A percentile compares a stretch with the other conserved stretches of the same genome.
phyloP scores from a whole-genome alignment of 192 early-diverging fungal genomes.

The Lobosporangium transversale region DNA sequence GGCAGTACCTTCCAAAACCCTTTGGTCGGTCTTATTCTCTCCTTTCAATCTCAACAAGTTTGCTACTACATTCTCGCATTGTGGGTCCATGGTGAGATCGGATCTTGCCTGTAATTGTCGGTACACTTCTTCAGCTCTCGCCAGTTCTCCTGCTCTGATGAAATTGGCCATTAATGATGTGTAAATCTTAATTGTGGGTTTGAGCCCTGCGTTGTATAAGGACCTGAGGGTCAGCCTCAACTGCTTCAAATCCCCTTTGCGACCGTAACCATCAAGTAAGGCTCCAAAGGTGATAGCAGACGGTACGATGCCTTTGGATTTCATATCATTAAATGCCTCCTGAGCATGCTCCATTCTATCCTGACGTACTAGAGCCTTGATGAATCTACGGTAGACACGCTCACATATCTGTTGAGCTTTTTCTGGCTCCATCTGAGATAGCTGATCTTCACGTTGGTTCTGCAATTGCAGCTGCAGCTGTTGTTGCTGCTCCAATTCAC shows the following conservation, averaged over 20 bases:
- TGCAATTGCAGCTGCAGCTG: not conserved
- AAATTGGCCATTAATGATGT: slow-evolving; percentile 42
- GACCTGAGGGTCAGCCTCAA: slow-evolving; percentile 15
- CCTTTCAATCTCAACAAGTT: slow-evolving; percentile 13
- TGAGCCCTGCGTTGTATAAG: slow-evolving; percentile 8
- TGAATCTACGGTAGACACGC: slow-evolving; percentile 28
- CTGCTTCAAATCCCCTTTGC: slow-evolving; percentile 19
- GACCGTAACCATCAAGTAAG: slow-evolving; percentile 40
- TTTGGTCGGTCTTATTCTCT: no score
- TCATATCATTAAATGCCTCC: slow-evolving; percentile 36
- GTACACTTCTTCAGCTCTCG: slow-evolving; percentile 19
- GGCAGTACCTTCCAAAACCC: not conserved
- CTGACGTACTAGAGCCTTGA: slow-evolving; percentile 24
- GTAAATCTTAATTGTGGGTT: slow-evolving; percentile 30
- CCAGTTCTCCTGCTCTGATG: slow-evolving; percentile 23
- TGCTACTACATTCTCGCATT: slow-evolving; percentile 26
- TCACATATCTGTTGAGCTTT: slow-evolving; percentile 13
- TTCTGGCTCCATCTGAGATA: not conserved
- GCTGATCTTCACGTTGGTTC: not conserved
- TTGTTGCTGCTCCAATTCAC: not conserved
- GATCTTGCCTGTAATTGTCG: slow-evolving; percentile 7
- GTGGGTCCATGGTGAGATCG: slow-evolving; percentile 13
- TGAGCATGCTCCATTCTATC: slow-evolving; percentile 37
- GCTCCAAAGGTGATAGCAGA: slow-evolving; percentile 18
- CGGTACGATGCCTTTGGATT: slow-evolving; percentile 10